These are phyloP conservation scores for Vitis hybrid DNA, from an alignment of 177 flowering plant species.

Conservation along the genomic window DNA sequence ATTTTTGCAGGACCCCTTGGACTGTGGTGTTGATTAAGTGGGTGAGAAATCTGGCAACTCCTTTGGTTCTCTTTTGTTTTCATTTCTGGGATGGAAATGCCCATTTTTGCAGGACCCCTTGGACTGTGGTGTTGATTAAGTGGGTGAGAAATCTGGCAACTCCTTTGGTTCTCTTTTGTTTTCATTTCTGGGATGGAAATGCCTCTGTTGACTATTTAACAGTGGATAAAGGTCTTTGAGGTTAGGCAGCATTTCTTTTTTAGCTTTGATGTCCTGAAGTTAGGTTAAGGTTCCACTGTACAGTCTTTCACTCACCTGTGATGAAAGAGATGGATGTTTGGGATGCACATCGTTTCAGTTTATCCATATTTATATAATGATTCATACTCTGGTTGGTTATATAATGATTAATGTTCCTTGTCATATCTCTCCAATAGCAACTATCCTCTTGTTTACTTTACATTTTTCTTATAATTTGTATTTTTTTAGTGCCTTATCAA, in stretches of 20 bases:
- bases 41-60: constrained; percentile 1
- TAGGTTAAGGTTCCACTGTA: too few species aligned
- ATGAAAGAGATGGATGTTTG: too few species aligned
- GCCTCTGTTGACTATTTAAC: too few species aligned
- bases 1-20: neutral
- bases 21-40: too few species aligned
- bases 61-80: neutral
- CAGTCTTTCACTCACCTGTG: too few species aligned
- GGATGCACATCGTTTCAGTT: too few species aligned
- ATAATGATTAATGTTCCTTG: neutral
- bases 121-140: too few species aligned
- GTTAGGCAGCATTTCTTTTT: too few species aligned
- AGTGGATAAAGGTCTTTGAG: too few species aligned
- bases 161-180: neutral
- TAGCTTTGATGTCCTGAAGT: too few species aligned
- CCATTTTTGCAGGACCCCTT: neutral
- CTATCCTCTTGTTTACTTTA: neutral
- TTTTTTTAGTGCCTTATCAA: neutral
- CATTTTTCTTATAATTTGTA: neutral
- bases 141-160: neutral
- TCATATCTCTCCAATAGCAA: neutral
- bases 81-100: neutral
- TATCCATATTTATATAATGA: neutral
- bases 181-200: neutral
- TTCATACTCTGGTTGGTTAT: neutral